phyloP scores from a whole-genome alignment of 257 asterid species.

The Fraxinus excelsior region DNA sequence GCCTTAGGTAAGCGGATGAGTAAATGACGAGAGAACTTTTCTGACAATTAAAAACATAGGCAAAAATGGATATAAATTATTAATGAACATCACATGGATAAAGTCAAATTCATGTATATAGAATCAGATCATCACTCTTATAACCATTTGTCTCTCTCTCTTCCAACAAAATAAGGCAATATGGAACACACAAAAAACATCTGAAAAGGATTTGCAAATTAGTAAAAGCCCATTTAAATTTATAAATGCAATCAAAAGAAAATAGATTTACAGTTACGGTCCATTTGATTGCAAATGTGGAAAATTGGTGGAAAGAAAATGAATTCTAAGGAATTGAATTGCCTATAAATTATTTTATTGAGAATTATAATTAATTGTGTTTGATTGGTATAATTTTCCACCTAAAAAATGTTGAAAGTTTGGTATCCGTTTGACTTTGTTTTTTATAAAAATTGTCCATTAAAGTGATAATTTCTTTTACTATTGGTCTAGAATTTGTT shows the following conservation, averaged over 20 bases:
- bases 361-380: too few relatives aligned
- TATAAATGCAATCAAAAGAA: constrained; percentile 2
- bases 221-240: neutral
- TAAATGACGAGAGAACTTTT: constrained; percentile 89
- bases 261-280: neutral
- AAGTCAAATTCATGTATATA: neutral
- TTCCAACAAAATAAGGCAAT: neutral
- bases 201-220: constrained; percentile 6
- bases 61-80: constrained; percentile 10
- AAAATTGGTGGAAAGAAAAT: too few relatives aligned
- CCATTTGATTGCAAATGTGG: too few relatives aligned
- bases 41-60: constrained; percentile 43
- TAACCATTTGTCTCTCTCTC: neutral
- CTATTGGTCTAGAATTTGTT: too few relatives aligned
- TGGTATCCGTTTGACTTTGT: too few relatives aligned
- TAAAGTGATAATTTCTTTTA: too few relatives aligned
- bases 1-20: constrained; percentile 74
- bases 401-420: too few relatives aligned
- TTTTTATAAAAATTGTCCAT: too few relatives aligned
- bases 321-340: too few relatives aligned
- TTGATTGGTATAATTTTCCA: too few relatives aligned
- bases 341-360: too few relatives aligned
- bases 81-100: constrained; percentile 3
- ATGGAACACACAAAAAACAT: neutral
- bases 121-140: constrained; percentile 4